Evolutionary conservation across 2,329 filamentous ascomycete genomes (phyloP).

Genomic region (Neofusicoccum umdonicola): DNA sequence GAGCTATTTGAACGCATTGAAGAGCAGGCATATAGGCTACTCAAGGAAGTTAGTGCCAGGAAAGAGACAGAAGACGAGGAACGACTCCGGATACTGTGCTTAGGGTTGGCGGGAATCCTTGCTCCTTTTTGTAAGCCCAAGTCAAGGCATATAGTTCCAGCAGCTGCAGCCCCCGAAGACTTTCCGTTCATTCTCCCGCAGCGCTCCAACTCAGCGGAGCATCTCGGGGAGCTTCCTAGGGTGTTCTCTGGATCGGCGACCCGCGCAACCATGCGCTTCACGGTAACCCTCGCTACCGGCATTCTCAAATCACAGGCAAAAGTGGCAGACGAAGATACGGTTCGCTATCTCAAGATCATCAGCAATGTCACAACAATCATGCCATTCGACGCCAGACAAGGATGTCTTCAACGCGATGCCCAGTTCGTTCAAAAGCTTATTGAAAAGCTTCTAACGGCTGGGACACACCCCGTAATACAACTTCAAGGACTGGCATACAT

Average conservation of each 20-base stretch:
- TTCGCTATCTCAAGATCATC: slow-evolving; percentile 34
- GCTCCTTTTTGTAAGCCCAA: neutral
- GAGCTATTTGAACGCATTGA: slow-evolving; percentile 16
- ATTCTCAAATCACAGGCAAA: slow-evolving; percentile 26
- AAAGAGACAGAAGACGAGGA: neutral
- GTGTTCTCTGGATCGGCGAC: neutral
- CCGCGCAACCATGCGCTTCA: slow-evolving; percentile 31
- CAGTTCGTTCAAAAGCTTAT: slow-evolving; percentile 24
- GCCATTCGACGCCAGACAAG: neutral
- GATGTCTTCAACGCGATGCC: neutral
- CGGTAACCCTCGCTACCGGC: slow-evolving; percentile 32
- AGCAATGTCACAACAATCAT: neutral
- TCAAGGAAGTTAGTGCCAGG: neutral
- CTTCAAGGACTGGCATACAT: slow-evolving; percentile 31
- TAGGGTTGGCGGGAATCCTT: slow-evolving; percentile 1
- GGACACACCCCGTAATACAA: slow-evolving; percentile 25
- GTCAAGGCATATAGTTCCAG: neutral
- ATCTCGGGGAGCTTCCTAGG: neutral
- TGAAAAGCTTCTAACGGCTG: slow-evolving; percentile 27
- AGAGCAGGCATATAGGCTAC: neutral
- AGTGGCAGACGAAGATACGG: slow-evolving; percentile 28
- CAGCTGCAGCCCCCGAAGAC: neutral
- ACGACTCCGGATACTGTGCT: neutral
- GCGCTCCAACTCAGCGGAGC: neutral
- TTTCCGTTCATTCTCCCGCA: neutral